Evolutionary conservation across 208 protist species (phyloP), one percentile per base, ranked within the genome.

Genomic region (Endotrypanum monterogeii): DNA sequence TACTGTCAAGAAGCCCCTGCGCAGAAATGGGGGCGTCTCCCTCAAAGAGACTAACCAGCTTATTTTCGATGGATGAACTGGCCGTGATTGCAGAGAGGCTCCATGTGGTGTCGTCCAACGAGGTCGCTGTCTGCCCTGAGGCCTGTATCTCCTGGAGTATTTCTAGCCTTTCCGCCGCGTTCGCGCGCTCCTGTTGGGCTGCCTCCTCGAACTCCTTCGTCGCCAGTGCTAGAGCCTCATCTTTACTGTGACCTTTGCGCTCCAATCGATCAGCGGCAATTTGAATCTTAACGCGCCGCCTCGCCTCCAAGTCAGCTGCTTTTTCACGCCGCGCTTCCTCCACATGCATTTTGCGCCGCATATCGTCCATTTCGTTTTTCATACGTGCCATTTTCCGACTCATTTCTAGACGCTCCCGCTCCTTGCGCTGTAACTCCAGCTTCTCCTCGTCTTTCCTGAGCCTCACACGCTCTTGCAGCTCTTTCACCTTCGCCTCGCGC

Each of bases 201-300:
- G 61, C 78, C 67, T 87, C 85, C 55, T 93, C 85, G 11, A 86
- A 77, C 67, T 94, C 86, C n/a, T 60, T 71, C 50, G 71, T 71
- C 1, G 92, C 92, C 9, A 67, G 51, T 44, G 57, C 69, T 39
- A 63, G 50, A 35, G 92, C 92, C 46, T 96, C 87, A 25, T 88
- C 90, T 35, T 63, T 76, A 0, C 71, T 65, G 30, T 83, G 77
- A 1, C 92, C 90, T 56, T 87, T 72, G 16, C 92, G 89, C 60
- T 79, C 81, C 35, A 89, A 85, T n/a, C 84, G 84, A 77, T 96
- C 92, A 2, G 83, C 82, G 0, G 82, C 61, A n/a, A 96, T 82
- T 61, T 94, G 85, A 3, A 95, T 76, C 54, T 88, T 85, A 12
- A 96, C 75, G 39, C 83, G 78, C 8, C 86, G 80, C 37, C 82